Percentiles rank a stretch among this genome's conserved stretches.
These are phyloP conservation scores for Metschnikowia kofuensis DNA, from an alignment of 805 yeast genomes.

Conservation along the genomic window DNA sequence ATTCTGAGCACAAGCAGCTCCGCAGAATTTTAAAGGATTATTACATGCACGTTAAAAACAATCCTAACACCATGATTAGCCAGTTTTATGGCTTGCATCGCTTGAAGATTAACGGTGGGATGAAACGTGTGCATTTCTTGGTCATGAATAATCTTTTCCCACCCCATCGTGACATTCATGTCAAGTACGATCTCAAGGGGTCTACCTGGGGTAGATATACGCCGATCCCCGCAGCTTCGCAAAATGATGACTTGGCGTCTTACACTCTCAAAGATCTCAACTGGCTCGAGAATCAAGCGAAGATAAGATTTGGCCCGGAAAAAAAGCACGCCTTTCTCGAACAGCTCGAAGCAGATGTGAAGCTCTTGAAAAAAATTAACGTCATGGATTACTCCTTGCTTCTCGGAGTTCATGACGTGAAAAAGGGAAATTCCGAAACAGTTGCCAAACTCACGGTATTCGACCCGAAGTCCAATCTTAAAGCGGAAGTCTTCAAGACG, in stretches of 20 bases:
- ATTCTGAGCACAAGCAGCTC: slow-evolving; percentile 83
- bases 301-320: slow-evolving; percentile 71
- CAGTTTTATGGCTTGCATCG: slow-evolving; percentile 96
- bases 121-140: slow-evolving; percentile 80
- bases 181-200: slow-evolving; percentile 89
- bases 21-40: slow-evolving; percentile 72
- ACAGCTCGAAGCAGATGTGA: slow-evolving; percentile 76
- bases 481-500: slow-evolving; percentile 41
- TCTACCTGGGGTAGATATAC: slow-evolving; percentile 81
- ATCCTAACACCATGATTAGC: slow-evolving; percentile 88
- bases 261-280: slow-evolving; percentile 80
- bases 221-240: slow-evolving; percentile 23
- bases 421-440: slow-evolving; percentile 48
- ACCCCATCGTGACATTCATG: slow-evolving; percentile 81
- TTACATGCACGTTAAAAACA: slow-evolving; percentile 71
- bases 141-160: slow-evolving; percentile 98
- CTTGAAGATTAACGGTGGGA: slow-evolving; percentile 75
- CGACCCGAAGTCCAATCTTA: slow-evolving; percentile 40
- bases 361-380: slow-evolving; percentile 65
- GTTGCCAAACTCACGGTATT: slow-evolving; percentile 41
- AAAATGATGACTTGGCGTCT: slow-evolving; percentile 25
- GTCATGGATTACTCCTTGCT: slow-evolving; percentile 95
- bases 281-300: slow-evolving; percentile 68
- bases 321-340: slow-evolving; percentile 57
- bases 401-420: slow-evolving; percentile 81